phyloP scores from a whole-genome alignment of 768 basidiomycete species.

The Xerocomellus chrysenteron region DNA sequence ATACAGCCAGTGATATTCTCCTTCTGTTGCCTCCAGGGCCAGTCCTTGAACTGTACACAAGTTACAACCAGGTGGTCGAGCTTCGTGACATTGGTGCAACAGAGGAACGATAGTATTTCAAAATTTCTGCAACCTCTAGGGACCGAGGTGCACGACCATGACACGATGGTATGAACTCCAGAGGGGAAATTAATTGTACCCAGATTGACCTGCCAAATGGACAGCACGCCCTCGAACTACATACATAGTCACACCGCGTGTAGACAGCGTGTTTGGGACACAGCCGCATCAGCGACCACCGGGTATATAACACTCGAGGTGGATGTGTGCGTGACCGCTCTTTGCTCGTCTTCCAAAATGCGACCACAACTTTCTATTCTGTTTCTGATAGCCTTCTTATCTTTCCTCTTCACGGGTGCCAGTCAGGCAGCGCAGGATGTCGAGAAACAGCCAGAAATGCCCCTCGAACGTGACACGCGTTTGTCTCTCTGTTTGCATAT shows the following conservation, averaged over 20 bases:
- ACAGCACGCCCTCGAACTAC: no score
- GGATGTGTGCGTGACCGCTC: neutral
- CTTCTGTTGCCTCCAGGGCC: neutral
- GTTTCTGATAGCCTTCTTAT: neutral
- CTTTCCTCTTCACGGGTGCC: neutral
- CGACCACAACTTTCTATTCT: neutral
- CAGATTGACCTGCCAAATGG: no score
- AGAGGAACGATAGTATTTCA: neutral
- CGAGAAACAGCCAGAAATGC: neutral
- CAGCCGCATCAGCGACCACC: no score
- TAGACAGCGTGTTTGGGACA: no score
- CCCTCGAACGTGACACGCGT: neutral
- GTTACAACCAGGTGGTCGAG: neutral
- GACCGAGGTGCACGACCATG: no score
- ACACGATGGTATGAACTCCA: no score
- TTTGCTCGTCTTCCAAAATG: neutral
- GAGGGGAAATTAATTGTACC: no score
- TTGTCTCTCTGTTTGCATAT: neutral
- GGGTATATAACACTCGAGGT: neutral
- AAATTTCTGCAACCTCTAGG: no score
- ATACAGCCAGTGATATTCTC: neutral
- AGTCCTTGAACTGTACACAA: neutral
- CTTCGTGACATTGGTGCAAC: neutral
- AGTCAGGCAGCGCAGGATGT: neutral
- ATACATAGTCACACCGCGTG: no score